These are phyloP conservation scores for Sporisorium exsertum DNA, from an alignment of 1,284 basidiomycete species.

Conservation along the genomic window DNA sequence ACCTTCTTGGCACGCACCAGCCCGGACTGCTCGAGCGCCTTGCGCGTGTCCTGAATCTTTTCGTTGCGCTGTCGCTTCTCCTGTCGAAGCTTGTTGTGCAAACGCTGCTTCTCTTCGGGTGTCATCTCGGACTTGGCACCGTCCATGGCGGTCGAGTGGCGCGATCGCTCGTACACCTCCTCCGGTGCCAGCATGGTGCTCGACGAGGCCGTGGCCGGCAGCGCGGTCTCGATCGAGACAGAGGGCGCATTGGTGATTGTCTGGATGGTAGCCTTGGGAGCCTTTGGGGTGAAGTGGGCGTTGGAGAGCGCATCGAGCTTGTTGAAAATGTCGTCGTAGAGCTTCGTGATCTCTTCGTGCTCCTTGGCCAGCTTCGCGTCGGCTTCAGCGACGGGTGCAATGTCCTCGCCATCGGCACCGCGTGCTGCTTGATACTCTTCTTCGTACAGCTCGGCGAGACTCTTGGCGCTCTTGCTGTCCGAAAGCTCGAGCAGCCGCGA, in stretches of 20 bases:
- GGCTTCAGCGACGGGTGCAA: conserved; percentile 77
- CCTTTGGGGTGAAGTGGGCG: conserved; percentile 94
- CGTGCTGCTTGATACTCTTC: conserved; percentile 84
- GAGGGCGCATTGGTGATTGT: conserved; percentile 87
- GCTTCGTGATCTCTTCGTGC: conserved; percentile 83
- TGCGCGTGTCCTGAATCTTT: conserved; percentile 74
- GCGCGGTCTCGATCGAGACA: conserved; percentile 87
- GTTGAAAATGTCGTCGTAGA: conserved; percentile 87
- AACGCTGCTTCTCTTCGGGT: conserved; percentile 80
- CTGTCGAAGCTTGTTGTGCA: conserved; percentile 72
- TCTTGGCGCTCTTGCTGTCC: conserved; percentile 78
- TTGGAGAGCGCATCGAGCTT: conserved; percentile 95
- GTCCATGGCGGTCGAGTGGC: conserved; percentile 53
- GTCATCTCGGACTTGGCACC: conserved; percentile 80
- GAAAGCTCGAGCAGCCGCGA: conserved; percentile 89
- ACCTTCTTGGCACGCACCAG: conserved; percentile 46
- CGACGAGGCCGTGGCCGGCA: conserved; percentile 83
- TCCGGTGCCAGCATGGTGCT: conserved; percentile 91
- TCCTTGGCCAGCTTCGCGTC: conserved; percentile 90
- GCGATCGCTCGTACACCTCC: conserved; percentile 77
- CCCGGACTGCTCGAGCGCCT: conserved; percentile 77
- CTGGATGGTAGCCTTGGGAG: conserved; percentile 88
- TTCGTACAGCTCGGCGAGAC: conserved; percentile 95
- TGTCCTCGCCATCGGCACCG: conserved; percentile 65
- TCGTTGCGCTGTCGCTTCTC: conserved; percentile 79